A percentile compares a stretch with the other conserved stretches of the same genome.
Conservation (phyloP, 129 eudicot species). For the Apium graveolens region DNA sequence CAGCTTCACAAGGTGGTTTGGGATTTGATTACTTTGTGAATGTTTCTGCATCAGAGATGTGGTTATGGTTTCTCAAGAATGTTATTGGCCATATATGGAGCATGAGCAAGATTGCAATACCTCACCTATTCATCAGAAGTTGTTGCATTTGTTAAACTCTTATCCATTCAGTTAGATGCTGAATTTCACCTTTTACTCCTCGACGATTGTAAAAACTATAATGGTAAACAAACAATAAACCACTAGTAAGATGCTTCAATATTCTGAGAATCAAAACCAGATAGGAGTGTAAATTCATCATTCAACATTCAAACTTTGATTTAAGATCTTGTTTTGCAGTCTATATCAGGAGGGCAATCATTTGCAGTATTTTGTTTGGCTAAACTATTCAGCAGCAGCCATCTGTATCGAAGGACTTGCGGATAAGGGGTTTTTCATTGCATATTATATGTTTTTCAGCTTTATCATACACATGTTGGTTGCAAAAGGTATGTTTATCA, state of each 20-base stretch:
- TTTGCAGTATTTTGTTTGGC: conserved; percentile 77
- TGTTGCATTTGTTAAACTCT: not conserved
- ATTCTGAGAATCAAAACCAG: conserved; percentile 83
- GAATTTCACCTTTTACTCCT: not conserved
- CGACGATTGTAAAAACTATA: conserved; percentile 64
- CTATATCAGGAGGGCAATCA: conserved; percentile 90
- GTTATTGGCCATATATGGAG: conserved; percentile 69
- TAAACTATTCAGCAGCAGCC: conserved; percentile 27
- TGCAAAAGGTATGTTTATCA: not conserved
- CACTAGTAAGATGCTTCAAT: conserved; percentile 77
- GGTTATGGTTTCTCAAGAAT: conserved; percentile 64
- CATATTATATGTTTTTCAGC: conserved; percentile 52
- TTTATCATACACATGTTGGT: not conserved
- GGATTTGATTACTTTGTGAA: conserved; percentile 93
- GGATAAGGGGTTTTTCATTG: conserved; percentile 73
- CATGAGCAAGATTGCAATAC: conserved; percentile 84
- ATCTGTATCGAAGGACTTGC: conserved; percentile 30
- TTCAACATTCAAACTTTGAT: too few species aligned
- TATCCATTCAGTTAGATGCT: not conserved
- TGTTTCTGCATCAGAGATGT: conserved; percentile 81
- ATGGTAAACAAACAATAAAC: conserved; percentile 36
- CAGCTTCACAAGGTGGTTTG: conserved; percentile 92
- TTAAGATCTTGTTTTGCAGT: conserved; percentile 41
- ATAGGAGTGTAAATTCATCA: too few species aligned
- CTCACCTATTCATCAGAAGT: conserved; percentile 1